A percentile compares a stretch with the other conserved stretches of the same genome.
These are phyloP conservation scores for Colletotrichum horii DNA, from an alignment of 2,329 filamentous ascomycete genomes.

Conservation along the genomic window DNA sequence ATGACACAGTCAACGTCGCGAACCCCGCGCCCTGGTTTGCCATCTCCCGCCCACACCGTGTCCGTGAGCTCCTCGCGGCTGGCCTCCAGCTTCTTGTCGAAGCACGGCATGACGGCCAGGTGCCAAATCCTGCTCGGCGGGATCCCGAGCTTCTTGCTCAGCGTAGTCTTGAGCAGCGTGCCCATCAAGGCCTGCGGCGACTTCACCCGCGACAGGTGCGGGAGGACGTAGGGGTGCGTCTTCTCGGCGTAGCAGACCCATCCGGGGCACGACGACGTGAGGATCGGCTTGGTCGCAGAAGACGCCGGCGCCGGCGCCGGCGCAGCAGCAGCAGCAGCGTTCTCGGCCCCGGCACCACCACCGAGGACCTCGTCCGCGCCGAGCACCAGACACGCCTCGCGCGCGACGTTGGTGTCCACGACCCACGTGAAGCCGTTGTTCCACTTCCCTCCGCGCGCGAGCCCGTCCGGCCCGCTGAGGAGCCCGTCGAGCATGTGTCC, in stretches of 20 bases:
- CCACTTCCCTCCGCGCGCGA: constrained; percentile 73
- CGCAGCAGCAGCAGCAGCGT: constrained; percentile 17
- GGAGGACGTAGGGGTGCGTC: constrained; percentile 91
- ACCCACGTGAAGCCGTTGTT: constrained; percentile 87
- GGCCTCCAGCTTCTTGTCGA: constrained; percentile 98
- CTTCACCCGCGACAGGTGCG: constrained; percentile 89
- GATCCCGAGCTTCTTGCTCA: constrained; percentile 76
- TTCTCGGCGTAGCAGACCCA: constrained; percentile 99
- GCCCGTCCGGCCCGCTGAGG: constrained; percentile 71
- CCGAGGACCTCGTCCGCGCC: constrained; percentile 73
- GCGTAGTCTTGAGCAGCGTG: constrained; percentile 84
- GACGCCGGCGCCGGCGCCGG: background rate
- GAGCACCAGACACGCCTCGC: constrained; percentile 83
- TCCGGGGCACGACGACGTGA: constrained; percentile 91
- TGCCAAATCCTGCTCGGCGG: constrained; percentile 88
- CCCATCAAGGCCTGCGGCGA: constrained; percentile 93
- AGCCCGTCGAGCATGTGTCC: constrained; percentile 85
- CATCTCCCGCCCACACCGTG: constrained; percentile 68
- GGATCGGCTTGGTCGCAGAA: constrained; percentile 58
- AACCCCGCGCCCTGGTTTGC: constrained; percentile 58
- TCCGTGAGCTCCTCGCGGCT: constrained; percentile 92
- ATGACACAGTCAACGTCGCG: constrained; percentile 98
- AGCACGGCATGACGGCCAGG: constrained; percentile 95
- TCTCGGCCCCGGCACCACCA: background rate
- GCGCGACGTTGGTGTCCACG: constrained; percentile 84